phyloP scores from a whole-genome alignment of 495 filamentous ascomycete species.

The Penicillium paxilli region DNA sequence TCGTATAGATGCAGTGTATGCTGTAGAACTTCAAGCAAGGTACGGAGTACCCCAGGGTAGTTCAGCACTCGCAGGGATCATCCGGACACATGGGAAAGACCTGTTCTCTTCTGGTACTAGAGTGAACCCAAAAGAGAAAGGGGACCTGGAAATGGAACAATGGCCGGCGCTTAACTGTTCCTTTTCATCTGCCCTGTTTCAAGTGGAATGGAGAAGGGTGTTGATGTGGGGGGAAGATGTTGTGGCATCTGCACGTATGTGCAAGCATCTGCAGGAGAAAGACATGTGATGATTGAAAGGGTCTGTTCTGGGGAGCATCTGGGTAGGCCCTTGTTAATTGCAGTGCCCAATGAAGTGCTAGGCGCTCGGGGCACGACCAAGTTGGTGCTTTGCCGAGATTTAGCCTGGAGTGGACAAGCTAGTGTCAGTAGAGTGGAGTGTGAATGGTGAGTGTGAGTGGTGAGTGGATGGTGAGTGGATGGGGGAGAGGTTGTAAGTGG shows the following conservation, averaged over 20 bases:
- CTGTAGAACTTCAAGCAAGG: too few relatives aligned
- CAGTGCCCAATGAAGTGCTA: background rate
- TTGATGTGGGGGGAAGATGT: background rate
- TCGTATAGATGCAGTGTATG: too few relatives aligned
- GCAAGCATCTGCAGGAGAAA: background rate
- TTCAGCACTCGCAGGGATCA: too few relatives aligned
- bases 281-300: background rate
- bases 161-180: constrained; percentile 11
- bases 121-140: too few relatives aligned
- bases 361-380: background rate
- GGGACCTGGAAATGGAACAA: background rate
- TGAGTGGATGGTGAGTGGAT: too few relatives aligned
- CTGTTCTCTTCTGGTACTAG: too few relatives aligned
- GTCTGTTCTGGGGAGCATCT: too few relatives aligned
- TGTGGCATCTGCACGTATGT: background rate
- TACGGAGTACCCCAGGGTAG: too few relatives aligned
- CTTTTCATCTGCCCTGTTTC: constrained; percentile 13
- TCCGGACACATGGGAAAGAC: too few relatives aligned
- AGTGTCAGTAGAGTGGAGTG: background rate
- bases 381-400: background rate
- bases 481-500: too few relatives aligned
- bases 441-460: too few relatives aligned
- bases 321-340: background rate
- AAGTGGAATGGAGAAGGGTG: background rate
- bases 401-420: background rate